These are phyloP conservation scores for Verticillium klebahnii DNA, from an alignment of 2,329 filamentous ascomycete species.

Conservation along the genomic window DNA sequence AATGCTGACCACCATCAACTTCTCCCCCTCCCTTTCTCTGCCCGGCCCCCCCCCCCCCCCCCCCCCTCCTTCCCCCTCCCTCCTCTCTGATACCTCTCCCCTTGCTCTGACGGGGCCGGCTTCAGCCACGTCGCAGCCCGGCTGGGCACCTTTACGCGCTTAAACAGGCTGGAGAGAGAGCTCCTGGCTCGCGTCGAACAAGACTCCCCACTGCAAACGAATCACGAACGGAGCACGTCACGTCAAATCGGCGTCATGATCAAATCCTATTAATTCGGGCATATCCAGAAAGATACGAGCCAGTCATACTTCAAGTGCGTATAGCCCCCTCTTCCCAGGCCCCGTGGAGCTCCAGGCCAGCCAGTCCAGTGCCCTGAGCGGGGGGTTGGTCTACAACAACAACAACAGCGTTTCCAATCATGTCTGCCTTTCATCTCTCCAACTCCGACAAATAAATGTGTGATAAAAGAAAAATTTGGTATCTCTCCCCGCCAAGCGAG, in stretches of 20 bases:
- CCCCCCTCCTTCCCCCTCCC: background rate
- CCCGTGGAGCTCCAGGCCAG: background rate
- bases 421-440: background rate
- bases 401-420: background rate
- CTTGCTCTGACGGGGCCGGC: background rate
- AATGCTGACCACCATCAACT: background rate
- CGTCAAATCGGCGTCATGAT: background rate
- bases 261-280: constrained; percentile 28
- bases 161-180: too few species aligned
- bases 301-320: constrained; percentile 36
- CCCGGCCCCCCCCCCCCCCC: too few species aligned
- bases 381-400: background rate
- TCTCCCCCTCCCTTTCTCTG: too few species aligned
- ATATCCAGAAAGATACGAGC: constrained; percentile 43
- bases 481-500: background rate
- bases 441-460: background rate
- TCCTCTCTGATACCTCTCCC: background rate
- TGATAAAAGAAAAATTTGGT: background rate
- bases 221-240: background rate
- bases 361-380: background rate
- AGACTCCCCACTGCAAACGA: too few species aligned
- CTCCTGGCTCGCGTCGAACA: too few species aligned
- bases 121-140: background rate
- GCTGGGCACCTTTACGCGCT: too few species aligned
- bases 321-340: background rate